Base-by-base conservation (phyloP, 257 asterid species). In the Osmanthus fragrans region DNA sequence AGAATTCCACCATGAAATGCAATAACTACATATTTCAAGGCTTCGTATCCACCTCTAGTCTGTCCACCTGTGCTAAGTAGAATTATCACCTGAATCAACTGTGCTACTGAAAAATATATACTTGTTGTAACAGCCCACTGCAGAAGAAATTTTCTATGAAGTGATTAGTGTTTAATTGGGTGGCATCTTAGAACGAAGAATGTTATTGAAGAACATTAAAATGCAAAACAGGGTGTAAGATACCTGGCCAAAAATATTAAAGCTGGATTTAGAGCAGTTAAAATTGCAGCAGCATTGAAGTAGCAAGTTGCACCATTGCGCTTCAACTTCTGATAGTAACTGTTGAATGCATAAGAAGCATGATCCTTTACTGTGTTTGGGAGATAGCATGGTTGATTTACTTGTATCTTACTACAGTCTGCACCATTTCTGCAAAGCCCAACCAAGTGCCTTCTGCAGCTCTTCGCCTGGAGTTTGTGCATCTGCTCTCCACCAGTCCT, bases 81-180 rank as follows among this genome's bases (percentile, higher is more conserved):
- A 85, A 96, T 88, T 77, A 96, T 96, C 82, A 96, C 99, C 80
- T 84, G 89, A 80, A 96, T 90, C 88, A 96, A 83, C 92, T 90
- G 97, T 0, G 99, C 99, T 25, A 96, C 87, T 5, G 99, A 93
- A 81, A 81, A 96, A 82, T 92, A 96, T 45, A 96, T 67, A 73
- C 99, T 96, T 4, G 99, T 87, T 49, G 99, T 96, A 21, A 93
- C 92, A 2, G 99, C 99, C 99, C 99, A 96, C 99, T 95, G 94
- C 92, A 89, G 68, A 80, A 42, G 80, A 77, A 80, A 67, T 32
- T 40, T 77, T 42, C 36, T 11, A 56, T n/a, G 13, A 65, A 56
- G 76, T 70, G 34, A 84, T 83, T 68, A 85, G 83, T 72, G 70
- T 65, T 49, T 47, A 25, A 32, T 73, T 19, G 7, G n/a, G 58